Conservation (phyloP, 75 land plant genomes). For the Larix kaempferi region DNA sequence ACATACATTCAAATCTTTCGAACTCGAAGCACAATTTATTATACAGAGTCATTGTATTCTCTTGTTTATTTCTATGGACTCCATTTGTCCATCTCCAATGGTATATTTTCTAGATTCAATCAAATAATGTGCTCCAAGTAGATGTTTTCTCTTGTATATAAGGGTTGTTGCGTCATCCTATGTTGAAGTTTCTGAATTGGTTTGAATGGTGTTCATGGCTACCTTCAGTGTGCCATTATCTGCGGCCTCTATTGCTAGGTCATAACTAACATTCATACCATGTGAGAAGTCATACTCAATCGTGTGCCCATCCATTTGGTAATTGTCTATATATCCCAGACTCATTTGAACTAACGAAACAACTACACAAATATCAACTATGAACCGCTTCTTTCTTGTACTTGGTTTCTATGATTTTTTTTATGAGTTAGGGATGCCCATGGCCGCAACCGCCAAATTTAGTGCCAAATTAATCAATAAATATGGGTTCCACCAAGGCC, state of each 20-base stretch:
- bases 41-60: neutral
- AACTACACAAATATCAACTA: constrained; percentile 23
- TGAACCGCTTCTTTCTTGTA: constrained; percentile 57
- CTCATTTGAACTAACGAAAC: constrained; percentile 4
- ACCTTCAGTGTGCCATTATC: neutral
- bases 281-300: neutral
- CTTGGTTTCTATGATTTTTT: too few species aligned
- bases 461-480: too few species aligned
- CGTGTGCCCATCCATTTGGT: too few species aligned
- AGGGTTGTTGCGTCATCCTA: neutral
- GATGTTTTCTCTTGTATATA: neutral
- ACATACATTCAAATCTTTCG: neutral
- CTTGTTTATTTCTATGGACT: neutral
- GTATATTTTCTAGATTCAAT: neutral
- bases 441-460: too few species aligned
- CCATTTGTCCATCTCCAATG: neutral
- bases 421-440: too few species aligned
- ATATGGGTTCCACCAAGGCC: too few species aligned
- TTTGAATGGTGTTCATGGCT: neutral
- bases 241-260: neutral
- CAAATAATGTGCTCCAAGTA: neutral
- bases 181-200: neutral
- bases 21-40: neutral
- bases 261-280: neutral
- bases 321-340: too few species aligned